Evolutionary conservation across 495 filamentous ascomycete species (phyloP), one percentile per base, ranked within the genome.

Genomic region (Penicillium diatomitis): DNA sequence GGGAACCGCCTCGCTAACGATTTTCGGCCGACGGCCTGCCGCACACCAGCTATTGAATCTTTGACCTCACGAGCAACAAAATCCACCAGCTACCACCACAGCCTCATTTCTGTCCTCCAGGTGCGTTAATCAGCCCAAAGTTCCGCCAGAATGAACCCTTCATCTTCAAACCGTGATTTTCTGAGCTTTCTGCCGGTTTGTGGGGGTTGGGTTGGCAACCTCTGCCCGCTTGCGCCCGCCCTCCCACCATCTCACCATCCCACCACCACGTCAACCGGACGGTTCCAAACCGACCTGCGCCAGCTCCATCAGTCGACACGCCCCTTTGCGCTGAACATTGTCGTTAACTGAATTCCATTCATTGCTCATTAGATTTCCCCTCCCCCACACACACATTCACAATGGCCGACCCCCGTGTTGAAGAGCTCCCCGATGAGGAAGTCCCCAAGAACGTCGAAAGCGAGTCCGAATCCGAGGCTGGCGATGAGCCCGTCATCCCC

Each of bases 371-470:
- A 67, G 62, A 60, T 58, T 50, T 52, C 55, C 52, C 49, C 20
- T 20, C 52, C 49, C 20, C 2, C 20, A 20, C 20, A 20, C 50
- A 63, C 51, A 64, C 60, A 52, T 53, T 69, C 71, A 85, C 62
- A 70, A 99, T 99, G 92, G 86, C 94, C 60, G 92, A 96, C 74
- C 87, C 94, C 68, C 88, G 92, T 67, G 84, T 99, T 67, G 91
- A 97, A 77, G 92, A 99, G 75, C 80, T 97, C 53, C 86, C 86
- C 56, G 90, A 97, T 68, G 92, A 99, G 66, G 71, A 73, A 44
- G 62, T 66, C 60, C 68, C 82, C 63, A 87, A 90, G 78, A 84
- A 84, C 71, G 82, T 82, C 62, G 90, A 92, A 62, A 83, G 81
- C 65, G 82, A 76, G 76, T 89, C 85, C 59, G 86, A 87, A 58